Conservation (phyloP, 1,284 basidiomycete species). For the Sanguinoderma infundibulare region DNA sequence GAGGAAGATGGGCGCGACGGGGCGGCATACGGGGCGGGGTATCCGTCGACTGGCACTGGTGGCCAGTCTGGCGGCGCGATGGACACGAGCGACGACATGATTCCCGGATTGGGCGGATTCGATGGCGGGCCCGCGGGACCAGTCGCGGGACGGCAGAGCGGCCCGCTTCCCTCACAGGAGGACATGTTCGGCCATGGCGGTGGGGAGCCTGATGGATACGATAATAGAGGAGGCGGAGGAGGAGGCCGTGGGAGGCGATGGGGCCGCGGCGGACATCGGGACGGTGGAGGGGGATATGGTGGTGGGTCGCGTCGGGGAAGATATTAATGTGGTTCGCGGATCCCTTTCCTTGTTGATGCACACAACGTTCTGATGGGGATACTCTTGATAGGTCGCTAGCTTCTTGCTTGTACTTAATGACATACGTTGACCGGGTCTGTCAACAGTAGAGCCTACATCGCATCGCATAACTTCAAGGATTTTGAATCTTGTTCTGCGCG, state of each 20-base stretch:
- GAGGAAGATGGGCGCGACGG: slow-evolving; percentile 25
- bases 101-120: slow-evolving; percentile 32
- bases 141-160: slow-evolving; percentile 41
- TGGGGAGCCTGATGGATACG: slow-evolving; percentile 13
- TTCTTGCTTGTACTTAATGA: not conserved
- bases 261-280: slow-evolving; percentile 10
- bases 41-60: slow-evolving; percentile 6
- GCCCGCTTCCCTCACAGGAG: slow-evolving; percentile 43
- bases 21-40: slow-evolving; percentile 18
- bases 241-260: slow-evolving; percentile 13
- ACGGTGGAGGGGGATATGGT: slow-evolving; percentile 7
- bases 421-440: too few relatives aligned
- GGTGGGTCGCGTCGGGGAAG: slow-evolving; percentile 13
- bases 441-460: too few relatives aligned
- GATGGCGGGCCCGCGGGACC: not conserved
- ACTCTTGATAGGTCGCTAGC: not conserved
- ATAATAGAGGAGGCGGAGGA: not conserved
- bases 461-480: not conserved
- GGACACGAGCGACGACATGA: slow-evolving; percentile 28
- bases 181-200: slow-evolving; percentile 43
- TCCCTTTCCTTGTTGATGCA: too few relatives aligned
- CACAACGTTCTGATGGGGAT: not conserved
- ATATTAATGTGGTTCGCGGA: slow-evolving; percentile 1
- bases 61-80: not conserved
- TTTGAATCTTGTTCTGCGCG: too few relatives aligned